These are phyloP conservation scores for Fragaria iinumae DNA, from an alignment of 306 rosid genomes.

Conservation along the genomic window DNA sequence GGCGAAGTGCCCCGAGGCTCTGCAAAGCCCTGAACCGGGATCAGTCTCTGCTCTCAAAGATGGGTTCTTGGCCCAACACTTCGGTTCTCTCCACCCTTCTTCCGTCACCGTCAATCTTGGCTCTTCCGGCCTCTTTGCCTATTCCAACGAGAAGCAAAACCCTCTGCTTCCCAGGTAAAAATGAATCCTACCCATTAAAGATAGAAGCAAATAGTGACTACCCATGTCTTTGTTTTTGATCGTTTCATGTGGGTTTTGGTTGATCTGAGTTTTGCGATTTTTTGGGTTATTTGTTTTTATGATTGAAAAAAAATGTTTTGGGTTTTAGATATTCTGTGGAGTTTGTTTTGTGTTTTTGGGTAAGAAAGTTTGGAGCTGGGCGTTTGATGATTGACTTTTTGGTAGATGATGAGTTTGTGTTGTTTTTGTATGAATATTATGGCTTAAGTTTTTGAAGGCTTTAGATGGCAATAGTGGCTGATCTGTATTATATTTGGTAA, in stretches of 20 bases:
- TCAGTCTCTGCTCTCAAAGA: slow-evolving; percentile 70
- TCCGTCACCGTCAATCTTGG: slow-evolving; percentile 74
- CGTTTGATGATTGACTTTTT: neutral
- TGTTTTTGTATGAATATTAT: neutral
- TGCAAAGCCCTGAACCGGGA: slow-evolving; percentile 56
- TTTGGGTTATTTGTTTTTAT: neutral
- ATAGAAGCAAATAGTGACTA: neutral
- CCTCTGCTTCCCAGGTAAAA: slow-evolving; percentile 84
- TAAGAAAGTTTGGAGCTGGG: neutral
- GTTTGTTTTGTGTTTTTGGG: neutral
- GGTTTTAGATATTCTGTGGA: neutral
- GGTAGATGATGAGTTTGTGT: neutral
- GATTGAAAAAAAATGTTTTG: slow-evolving; percentile 5
- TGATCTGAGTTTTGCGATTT: slow-evolving; percentile 4
- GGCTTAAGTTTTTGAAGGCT: neutral
- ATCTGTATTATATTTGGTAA: neutral
- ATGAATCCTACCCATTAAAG: neutral
- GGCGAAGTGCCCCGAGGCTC: slow-evolving; percentile 82
- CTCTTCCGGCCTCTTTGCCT: slow-evolving; percentile 56
- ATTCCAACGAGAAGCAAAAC: slow-evolving; percentile 61
- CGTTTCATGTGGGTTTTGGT: neutral
- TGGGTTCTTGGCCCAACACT: slow-evolving; percentile 58
- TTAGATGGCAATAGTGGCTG: neutral
- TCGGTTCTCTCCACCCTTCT: slow-evolving; percentile 57
- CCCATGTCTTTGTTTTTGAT: slow-evolving; percentile 6